Evolutionary conservation across 2,329 filamentous ascomycete genomes (phyloP).

Genomic region (Cercospora brassicicola): DNA sequence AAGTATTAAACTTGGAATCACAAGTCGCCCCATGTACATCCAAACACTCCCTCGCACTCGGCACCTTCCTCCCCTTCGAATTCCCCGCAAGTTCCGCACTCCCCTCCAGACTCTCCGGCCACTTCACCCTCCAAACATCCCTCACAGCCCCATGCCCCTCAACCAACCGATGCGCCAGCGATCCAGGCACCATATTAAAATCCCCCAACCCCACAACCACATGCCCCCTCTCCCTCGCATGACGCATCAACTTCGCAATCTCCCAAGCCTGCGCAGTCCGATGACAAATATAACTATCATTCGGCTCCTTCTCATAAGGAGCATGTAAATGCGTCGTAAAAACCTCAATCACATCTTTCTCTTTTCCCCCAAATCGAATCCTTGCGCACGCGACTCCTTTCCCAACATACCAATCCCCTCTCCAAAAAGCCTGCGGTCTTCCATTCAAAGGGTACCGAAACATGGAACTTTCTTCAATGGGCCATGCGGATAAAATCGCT

Average conservation of each 20-base stretch:
- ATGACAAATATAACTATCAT: constrained; percentile 87
- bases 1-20: constrained; percentile 84
- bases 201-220: constrained; percentile 85
- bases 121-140: constrained; percentile 81
- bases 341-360: constrained; percentile 73
- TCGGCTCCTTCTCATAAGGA: constrained; percentile 75
- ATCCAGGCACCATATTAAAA: constrained; percentile 93
- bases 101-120: constrained; percentile 81
- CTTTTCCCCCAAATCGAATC: constrained; percentile 66
- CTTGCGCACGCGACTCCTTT: constrained; percentile 86
- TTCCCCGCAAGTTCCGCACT: constrained; percentile 69
- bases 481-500: constrained; percentile 87
- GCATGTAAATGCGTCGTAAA: constrained; percentile 88
- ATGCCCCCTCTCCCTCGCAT: constrained; percentile 75
- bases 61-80: constrained; percentile 64
- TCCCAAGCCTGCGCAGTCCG: constrained; percentile 93
- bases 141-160: constrained; percentile 73
- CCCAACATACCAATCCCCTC: constrained; percentile 94
- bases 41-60: constrained; percentile 76
- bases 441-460: constrained; percentile 86
- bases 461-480: constrained; percentile 87
- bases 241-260: constrained; percentile 82
- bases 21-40: constrained; percentile 81
- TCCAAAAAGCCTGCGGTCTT: constrained; percentile 86
- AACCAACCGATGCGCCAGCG: constrained; percentile 79